A percentile compares a stretch with the other conserved stretches of the same genome.
phyloP scores from a whole-genome alignment of 75 land plant genomes.

The Pinus albicaulis region DNA sequence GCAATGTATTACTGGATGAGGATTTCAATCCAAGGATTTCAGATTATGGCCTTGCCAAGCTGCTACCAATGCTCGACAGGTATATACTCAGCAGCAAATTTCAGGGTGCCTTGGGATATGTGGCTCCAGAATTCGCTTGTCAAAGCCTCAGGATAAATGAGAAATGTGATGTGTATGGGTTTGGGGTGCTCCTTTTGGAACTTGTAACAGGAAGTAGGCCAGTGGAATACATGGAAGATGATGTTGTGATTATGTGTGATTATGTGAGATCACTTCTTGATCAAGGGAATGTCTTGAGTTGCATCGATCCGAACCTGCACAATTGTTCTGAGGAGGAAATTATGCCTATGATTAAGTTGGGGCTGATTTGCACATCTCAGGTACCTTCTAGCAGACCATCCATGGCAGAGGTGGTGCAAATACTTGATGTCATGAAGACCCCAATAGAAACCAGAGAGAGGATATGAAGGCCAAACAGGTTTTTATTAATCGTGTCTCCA shows the following conservation, averaged over 20 bases:
- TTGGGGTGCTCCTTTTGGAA: constrained; percentile 85
- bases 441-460: constrained; percentile 25
- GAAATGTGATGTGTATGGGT: constrained; percentile 95
- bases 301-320: constrained; percentile 61
- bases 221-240: constrained; percentile 90
- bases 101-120: constrained; percentile 77
- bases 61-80: constrained; percentile 79
- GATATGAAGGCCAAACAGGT: background rate
- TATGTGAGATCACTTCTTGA: constrained; percentile 69
- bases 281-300: constrained; percentile 61
- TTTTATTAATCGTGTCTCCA: too few relatives aligned
- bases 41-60: constrained; percentile 87
- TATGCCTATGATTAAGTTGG: constrained; percentile 81
- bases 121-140: constrained; percentile 94
- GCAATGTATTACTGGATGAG: constrained; percentile 79
- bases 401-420: constrained; percentile 97
- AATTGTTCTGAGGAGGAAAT: constrained; percentile 72
- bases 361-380: constrained; percentile 91
- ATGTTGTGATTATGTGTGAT: constrained; percentile 78
- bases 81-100: constrained; percentile 69
- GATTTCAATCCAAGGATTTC: constrained; percentile 65
- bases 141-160: constrained; percentile 78
- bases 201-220: constrained; percentile 86
- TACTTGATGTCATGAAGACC: constrained; percentile 80
- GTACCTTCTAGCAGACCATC: constrained; percentile 96